Base-by-base conservation (phyloP, 495 filamentous ascomycete genomes). In the Cryomyces minteri region DNA sequence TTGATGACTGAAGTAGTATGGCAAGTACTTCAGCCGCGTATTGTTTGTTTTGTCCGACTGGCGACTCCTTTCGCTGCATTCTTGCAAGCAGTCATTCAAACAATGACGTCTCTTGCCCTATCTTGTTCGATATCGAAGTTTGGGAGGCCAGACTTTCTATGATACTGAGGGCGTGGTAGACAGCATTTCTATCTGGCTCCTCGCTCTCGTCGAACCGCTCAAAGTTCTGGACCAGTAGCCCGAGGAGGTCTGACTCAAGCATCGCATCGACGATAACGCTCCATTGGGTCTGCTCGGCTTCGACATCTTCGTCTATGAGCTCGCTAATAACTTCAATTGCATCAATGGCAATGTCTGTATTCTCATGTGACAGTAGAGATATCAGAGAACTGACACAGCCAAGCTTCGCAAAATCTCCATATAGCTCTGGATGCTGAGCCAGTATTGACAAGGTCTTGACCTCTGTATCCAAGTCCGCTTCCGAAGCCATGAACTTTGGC, bases 291-390 rank as follows among this genome's bases (percentile, higher is more conserved):
- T 84, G 78, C 46, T 82, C 76, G 5, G 86, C 86, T 38, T 80
- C 71, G 2, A 95, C 84, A 59, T 95, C 90, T 56, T 96, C 88
- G 56, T 94, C 90, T 12, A 85, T 94, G 51, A 99, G 63, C 67
- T 99, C 90, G 48, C 74, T 75, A 44, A 99, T 78, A 37, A 94
- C 87, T 58, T 96, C 85, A 5, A 95, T 76, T 0, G 79, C 82
- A 54, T 80, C 84, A 50, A 95, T 94, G 5, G 90, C 87, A 50
- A 99, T 93, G 61, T 99, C 90, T 2, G 88, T 84, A 61, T 99
- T 99, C 54, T 99, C 90, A 57, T 96, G 90, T 5, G 88, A 79
- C 29, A 99, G 63, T 42, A 99, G 60, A 0, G 76, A 72, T 1
- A 94, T 82, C 45, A 99, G 62, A 12, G 79, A 83, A 0, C 62